Percentiles rank a stretch among this genome's conserved stretches.
phyloP scores from a whole-genome alignment of 257 asterid species.

The Solanum ahanhuiri region DNA sequence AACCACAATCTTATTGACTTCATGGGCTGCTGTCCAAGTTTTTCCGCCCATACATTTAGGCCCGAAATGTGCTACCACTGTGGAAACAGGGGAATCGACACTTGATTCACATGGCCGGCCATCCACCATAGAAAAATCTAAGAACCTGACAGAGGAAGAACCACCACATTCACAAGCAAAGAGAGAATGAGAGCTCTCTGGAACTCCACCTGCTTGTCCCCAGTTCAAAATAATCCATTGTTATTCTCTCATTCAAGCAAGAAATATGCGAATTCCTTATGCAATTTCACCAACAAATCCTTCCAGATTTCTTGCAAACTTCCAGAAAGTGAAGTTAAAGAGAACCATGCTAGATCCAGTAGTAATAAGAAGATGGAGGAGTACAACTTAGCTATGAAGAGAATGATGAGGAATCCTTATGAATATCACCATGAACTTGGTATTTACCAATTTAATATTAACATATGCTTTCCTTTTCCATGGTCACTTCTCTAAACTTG shows the following conservation, averaged over 20 bases:
- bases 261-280: neutral
- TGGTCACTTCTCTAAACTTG: neutral
- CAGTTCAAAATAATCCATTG: conserved; percentile 7
- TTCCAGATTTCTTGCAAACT: conserved; percentile 32
- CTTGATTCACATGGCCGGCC: neutral
- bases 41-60: neutral
- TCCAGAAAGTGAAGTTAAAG: conserved; percentile 28
- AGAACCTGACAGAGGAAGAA: neutral
- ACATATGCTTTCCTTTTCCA: neutral
- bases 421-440: conserved; percentile 94
- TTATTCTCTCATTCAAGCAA: conserved; percentile 11
- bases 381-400: conserved; percentile 71
- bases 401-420: conserved; percentile 88
- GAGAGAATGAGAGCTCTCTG: conserved; percentile 27
- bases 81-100: neutral
- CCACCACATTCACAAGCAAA: neutral
- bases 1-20: neutral
- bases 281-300: conserved; percentile 4
- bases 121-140: neutral
- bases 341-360: conserved; percentile 7
- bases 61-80: neutral
- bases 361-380: conserved; percentile 41
- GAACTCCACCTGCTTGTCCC: conserved; percentile 8
- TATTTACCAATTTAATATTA: neutral
- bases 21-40: neutral